Evolutionary conservation across 1,284 basidiomycete genomes (phyloP), one percentile per base, ranked within the genome.

Genomic region (Kwoniella shivajii): DNA sequence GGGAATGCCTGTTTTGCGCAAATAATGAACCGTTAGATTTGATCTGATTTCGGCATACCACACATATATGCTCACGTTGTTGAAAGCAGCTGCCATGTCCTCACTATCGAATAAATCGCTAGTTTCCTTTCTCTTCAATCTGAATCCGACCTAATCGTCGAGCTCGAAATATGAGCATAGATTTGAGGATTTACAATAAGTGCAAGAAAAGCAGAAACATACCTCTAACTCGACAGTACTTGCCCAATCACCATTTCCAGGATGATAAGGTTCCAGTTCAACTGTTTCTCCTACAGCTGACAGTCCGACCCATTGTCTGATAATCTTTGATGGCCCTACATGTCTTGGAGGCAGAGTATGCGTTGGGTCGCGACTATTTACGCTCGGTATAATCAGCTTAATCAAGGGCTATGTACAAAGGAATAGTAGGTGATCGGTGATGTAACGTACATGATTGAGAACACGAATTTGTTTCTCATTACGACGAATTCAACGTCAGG

Each of bases 291-390:
- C 90, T 10, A 82, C 78, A 33, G 88, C 78, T 6, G 91, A 92
- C 13, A 93, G 82, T 5, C 87, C 87, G 36, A 94, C 87, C 90
- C 91, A 96, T 78, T 89, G 85, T 22, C 93, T 84, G 26, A 76
- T 75, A 48, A 71, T 67, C 61, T 76, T 76, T 24, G 75, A 75
- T 0, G 77, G 76, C 16, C 86, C 90, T 27, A 93, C 82, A 11
- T 80, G 77, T 6, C 87, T 85, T 2, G 83, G 83, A 7, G 76
- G 75, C 0, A 93, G 72, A 58, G 84, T 85, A 1, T 85, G 84
- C 1, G 89, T 88, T 59, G 86, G 85, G 67, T 93, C 90, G 61
- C 88, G 86, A 51, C 89, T 92, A 38, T 27, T 33, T 18, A 22
- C 14, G 26, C 24, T 47, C 56, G 26, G 39, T 20, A 39, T 16